These are phyloP conservation scores for Aureobasidium melanogenum DNA, from an alignment of 2,329 filamentous ascomycete species.

Conservation along the genomic window DNA sequence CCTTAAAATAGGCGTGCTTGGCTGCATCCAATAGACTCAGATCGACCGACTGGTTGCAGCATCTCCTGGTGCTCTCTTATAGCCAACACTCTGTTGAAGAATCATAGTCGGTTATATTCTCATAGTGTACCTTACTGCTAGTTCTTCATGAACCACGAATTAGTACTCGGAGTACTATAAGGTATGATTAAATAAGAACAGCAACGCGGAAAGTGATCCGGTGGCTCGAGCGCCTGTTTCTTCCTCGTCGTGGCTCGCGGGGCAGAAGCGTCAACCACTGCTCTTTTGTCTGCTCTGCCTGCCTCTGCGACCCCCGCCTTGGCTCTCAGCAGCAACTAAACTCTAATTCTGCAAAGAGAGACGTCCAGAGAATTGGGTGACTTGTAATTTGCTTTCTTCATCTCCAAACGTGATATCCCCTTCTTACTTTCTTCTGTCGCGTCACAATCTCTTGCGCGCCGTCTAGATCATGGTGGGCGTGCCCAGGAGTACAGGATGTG, in stretches of 20 bases:
- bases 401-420: not conserved
- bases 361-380: not conserved
- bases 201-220: not conserved
- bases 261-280: not conserved
- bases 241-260: not conserved
- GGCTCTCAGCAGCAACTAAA: not conserved
- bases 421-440: not conserved
- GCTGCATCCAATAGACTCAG: not conserved
- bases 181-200: not conserved
- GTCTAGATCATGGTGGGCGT: conserved; percentile 4
- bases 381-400: not conserved
- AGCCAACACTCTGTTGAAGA: not conserved
- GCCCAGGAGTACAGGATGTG: conserved; percentile 8
- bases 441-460: not conserved
- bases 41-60: not conserved
- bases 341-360: not conserved
- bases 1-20: not conserved
- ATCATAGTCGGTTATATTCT: not conserved
- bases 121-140: not conserved
- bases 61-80: not conserved
- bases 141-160: not conserved
- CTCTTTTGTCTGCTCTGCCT: not conserved
- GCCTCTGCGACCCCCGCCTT: not conserved
- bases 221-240: not conserved
- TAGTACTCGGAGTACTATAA: not conserved